These are phyloP conservation scores for Zygotorulaspora florentina DNA, from an alignment of 805 yeast species.

Conservation along the genomic window DNA sequence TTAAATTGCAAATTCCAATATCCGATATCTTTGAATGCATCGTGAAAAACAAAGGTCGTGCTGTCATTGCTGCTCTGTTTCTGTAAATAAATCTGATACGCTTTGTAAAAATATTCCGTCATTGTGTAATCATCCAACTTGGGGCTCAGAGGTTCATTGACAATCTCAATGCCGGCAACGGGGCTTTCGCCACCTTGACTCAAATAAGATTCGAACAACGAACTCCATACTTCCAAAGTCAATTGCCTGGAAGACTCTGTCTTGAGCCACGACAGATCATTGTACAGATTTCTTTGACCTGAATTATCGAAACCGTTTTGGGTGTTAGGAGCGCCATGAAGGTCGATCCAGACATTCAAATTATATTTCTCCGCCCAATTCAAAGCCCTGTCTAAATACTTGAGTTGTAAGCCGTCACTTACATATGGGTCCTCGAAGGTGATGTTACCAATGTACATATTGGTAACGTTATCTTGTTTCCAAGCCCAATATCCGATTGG, in stretches of 20 bases:
- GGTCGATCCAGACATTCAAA: constrained; percentile 66
- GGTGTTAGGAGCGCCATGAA: constrained; percentile 81
- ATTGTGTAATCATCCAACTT: constrained; percentile 40
- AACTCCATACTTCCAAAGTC: constrained; percentile 47
- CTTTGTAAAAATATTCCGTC: constrained; percentile 33
- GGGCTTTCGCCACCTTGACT: constrained; percentile 41
- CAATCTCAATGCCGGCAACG: constrained; percentile 63
- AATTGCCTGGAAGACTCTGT: constrained; percentile 41
- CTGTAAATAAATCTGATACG: constrained; percentile 29
- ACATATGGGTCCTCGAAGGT: constrained; percentile 55
- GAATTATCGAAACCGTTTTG: constrained; percentile 86
- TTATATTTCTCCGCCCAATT: constrained; percentile 61
- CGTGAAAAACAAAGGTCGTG: constrained; percentile 54
- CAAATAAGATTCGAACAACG: constrained; percentile 47
- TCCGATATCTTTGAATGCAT: constrained; percentile 55
- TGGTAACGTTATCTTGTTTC: constrained; percentile 32
- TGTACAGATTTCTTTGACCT: constrained; percentile 51
- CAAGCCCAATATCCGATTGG: constrained; percentile 86
- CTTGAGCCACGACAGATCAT: constrained; percentile 40
- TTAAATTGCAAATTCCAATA: constrained; percentile 51
- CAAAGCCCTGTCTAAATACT: constrained; percentile 59
- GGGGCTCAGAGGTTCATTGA: constrained; percentile 69
- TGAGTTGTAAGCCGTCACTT: constrained; percentile 51
- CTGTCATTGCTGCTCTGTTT: constrained; percentile 25
- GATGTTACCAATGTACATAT: constrained; percentile 17